Evolutionary conservation across 73 alveolate genomes (phyloP).

Genomic region (Paraurostyla sp.): DNA sequence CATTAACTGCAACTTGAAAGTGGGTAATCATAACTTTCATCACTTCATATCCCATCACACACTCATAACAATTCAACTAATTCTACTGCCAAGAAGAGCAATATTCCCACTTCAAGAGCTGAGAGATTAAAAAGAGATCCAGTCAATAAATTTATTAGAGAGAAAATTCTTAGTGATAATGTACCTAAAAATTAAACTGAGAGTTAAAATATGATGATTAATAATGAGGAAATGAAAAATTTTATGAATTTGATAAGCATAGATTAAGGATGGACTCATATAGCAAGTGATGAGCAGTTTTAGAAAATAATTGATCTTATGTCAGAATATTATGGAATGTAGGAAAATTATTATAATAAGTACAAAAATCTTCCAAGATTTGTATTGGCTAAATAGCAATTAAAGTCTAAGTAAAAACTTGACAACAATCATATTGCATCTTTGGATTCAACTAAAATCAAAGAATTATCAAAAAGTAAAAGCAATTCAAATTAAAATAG

Average conservation of each 20-base stretch:
- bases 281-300: slow-evolving; percentile 40
- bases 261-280: slow-evolving; percentile 35
- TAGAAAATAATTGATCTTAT: slow-evolving; percentile 2
- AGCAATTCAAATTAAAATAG: background rate
- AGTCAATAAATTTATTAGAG: background rate
- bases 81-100: background rate
- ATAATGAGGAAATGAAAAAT: background rate
- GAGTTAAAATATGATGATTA: background rate
- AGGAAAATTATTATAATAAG: background rate
- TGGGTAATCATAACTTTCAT: too few species aligned
- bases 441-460: background rate
- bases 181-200: too few species aligned
- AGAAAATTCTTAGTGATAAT: background rate
- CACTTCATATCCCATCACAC: too few species aligned
- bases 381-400: background rate
- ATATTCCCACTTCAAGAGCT: background rate
- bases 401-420: background rate
- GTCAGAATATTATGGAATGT: slow-evolving; percentile 55
- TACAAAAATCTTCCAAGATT: background rate
- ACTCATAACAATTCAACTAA: background rate
- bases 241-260: background rate
- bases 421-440: slow-evolving; percentile 25
- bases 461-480: background rate
- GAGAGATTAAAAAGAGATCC: background rate
- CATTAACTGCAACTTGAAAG: too few species aligned